These are phyloP conservation scores for Tulasnella calospora DNA, from an alignment of 768 basidiomycete species.

Conservation along the genomic window DNA sequence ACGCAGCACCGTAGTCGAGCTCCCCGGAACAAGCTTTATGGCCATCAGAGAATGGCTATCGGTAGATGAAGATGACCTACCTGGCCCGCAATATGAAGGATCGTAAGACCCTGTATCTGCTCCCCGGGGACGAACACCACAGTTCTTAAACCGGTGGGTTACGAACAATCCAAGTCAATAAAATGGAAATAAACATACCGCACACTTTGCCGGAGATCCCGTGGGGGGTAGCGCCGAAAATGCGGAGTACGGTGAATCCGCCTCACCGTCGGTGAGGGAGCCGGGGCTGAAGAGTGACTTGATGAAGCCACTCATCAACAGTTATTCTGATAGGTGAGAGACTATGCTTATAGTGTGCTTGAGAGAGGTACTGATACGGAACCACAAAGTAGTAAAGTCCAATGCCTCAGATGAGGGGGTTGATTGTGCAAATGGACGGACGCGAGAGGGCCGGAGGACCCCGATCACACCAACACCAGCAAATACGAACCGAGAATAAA, in stretches of 20 bases:
- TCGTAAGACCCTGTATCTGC: background rate
- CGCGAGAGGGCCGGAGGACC: background rate
- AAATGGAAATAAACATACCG: background rate
- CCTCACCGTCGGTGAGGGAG: background rate
- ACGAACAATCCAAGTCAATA: background rate
- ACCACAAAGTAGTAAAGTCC: background rate
- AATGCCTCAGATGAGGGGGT: background rate
- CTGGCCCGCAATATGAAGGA: background rate
- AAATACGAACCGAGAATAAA: background rate
- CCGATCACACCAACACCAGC: background rate
- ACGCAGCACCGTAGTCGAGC: background rate
- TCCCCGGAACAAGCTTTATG: background rate
- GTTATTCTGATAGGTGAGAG: background rate
- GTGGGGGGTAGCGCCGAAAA: background rate
- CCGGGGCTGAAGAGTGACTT: background rate
- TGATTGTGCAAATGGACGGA: background rate
- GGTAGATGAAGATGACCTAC: background rate
- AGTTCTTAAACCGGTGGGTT: background rate
- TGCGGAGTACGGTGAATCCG: background rate
- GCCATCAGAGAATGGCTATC: background rate
- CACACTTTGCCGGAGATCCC: background rate
- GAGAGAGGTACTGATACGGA: background rate
- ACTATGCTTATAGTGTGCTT: background rate
- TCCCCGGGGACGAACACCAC: background rate
- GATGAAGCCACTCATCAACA: background rate